Base-by-base conservation (phyloP, 139 green algal species). In the Tetradesmus obliquus region DNA sequence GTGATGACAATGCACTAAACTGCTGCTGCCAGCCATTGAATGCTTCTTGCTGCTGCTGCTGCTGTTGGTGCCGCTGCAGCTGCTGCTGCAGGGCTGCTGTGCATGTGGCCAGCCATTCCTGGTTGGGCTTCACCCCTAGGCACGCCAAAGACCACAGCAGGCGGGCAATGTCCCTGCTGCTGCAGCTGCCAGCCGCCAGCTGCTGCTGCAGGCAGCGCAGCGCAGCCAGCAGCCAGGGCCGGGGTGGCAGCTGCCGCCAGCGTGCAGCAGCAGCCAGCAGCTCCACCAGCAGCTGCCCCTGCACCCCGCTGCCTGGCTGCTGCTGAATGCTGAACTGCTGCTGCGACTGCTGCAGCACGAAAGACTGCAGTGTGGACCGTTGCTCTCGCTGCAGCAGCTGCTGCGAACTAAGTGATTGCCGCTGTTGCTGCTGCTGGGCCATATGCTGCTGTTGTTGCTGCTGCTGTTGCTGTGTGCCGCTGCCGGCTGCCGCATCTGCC, bases 221-320 rank as follows among this genome's bases (percentile, higher is more conserved):
- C 15, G 55, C 74, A 57, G 22, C 80, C 74, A 84, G 12, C 22
- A 91, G 76, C 87, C 87, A 91, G 13, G n/a, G 3, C 1, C 72
- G 51, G 2, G 87, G 74, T 10, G 87, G 87, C 55, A 86, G 5
- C n/a, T 58, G 5, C 54, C 57, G 74, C 87, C 76, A 84, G 10
- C 87, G 87, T 17, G 87, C 87, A 72, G 87, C 69, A 55, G 72
- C 87, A 84, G 71, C 71, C 53, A 84, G 53, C 51, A 85, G 87
- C 72, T 91, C 72, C 12, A 74, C n/a, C 72, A 74, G 53, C 72
- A 84, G 79, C 71, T 20, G 55, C 8, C 4, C 15, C n/a, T 13
- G 69, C 20, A 88, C n/a, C 2, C 87, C 71, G 13, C 71, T 71
- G 53, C 72, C 74, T 10, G n/a, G 17, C 19, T 87, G 45, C 20